Conservation (phyloP, 768 basidiomycete genomes). For the Tylopilus vinaceipallidus region DNA sequence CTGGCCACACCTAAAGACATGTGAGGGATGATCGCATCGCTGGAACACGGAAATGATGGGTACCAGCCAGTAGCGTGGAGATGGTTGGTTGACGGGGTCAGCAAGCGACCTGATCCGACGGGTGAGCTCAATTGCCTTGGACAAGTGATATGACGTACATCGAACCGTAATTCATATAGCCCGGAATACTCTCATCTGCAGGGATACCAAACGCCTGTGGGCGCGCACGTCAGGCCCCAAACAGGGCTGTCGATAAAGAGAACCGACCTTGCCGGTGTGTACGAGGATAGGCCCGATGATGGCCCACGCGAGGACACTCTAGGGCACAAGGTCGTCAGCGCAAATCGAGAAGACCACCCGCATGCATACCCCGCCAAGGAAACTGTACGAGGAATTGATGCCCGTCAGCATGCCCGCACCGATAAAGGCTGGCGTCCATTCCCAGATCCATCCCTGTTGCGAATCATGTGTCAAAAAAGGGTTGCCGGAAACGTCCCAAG, state of each 20-base stretch:
- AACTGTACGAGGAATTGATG: slow-evolving; percentile 55
- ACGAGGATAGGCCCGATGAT: slow-evolving; percentile 57
- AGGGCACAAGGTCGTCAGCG: not conserved
- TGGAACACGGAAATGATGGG: not conserved
- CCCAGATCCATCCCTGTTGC: slow-evolving; percentile 22
- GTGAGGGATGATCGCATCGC: no score
- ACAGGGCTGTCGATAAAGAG: not conserved
- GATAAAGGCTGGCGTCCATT: slow-evolving; percentile 52
- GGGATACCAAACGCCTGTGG: slow-evolving; percentile 21
- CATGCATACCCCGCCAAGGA: slow-evolving; percentile 40
- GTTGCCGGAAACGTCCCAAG: not conserved
- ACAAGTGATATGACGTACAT: slow-evolving; percentile 6
- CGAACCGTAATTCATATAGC: slow-evolving; percentile 26
- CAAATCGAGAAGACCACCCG: not conserved
- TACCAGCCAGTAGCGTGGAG: slow-evolving; percentile 57
- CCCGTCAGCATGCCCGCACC: slow-evolving; percentile 60
- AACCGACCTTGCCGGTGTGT: slow-evolving; percentile 38
- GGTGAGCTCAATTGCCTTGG: not conserved
- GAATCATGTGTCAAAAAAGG: slow-evolving; percentile 27
- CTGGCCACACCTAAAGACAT: slow-evolving; percentile 24
- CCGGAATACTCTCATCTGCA: slow-evolving; percentile 8
- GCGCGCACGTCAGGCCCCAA: not conserved
- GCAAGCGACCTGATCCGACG: slow-evolving; percentile 37
- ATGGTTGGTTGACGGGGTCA: slow-evolving; percentile 44
- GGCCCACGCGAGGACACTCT: slow-evolving; percentile 60